phyloP scores from a whole-genome alignment of 768 basidiomycete species.

The Cystofilobasidium macerans region DNA sequence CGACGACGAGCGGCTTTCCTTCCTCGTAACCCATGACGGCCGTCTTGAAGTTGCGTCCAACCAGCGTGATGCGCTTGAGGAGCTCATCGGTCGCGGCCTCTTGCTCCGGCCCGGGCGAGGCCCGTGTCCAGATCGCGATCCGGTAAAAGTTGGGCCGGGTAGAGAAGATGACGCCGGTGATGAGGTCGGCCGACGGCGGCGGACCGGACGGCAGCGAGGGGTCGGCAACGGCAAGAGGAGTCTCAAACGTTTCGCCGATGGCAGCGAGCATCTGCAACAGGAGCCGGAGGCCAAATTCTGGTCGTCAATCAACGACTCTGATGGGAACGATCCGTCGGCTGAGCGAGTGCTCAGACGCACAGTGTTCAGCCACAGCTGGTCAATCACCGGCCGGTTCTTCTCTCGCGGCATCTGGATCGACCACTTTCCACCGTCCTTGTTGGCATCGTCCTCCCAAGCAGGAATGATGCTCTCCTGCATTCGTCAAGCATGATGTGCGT shows the following conservation, averaged over 20 bases:
- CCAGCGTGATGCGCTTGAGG: slow-evolving; percentile 66
- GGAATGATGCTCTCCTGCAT: slow-evolving; percentile 77
- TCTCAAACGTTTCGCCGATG: slow-evolving; percentile 97
- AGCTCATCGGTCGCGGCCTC: slow-evolving; percentile 48
- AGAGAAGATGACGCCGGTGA: slow-evolving; percentile 88
- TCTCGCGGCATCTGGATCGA: slow-evolving; percentile 93
- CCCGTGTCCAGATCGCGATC: slow-evolving; percentile 92
- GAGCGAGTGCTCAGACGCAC: slow-evolving; percentile 45
- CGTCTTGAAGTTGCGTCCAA: slow-evolving; percentile 85
- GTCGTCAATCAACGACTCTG: too few species aligned
- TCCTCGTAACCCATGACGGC: slow-evolving; percentile 72
- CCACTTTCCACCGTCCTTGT: slow-evolving; percentile 98
- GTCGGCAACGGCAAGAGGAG: slow-evolving; percentile 45
- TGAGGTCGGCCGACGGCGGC: slow-evolving; percentile 45
- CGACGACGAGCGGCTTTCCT: slow-evolving; percentile 48
- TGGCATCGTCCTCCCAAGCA: slow-evolving; percentile 94
- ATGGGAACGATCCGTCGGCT: too few species aligned
- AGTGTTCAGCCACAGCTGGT: slow-evolving; percentile 97
- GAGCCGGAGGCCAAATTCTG: too few species aligned
- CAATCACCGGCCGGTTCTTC: slow-evolving; percentile 71
- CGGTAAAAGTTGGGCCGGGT: slow-evolving; percentile 92
- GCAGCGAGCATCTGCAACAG: slow-evolving; percentile 84
- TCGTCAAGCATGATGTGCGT: too few species aligned
- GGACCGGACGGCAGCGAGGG: slow-evolving; percentile 41
- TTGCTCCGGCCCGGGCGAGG: slow-evolving; percentile 33